Evolutionary conservation across 257 asterid species (phyloP).

Genomic region (Solanum pimpinellifolium): DNA sequence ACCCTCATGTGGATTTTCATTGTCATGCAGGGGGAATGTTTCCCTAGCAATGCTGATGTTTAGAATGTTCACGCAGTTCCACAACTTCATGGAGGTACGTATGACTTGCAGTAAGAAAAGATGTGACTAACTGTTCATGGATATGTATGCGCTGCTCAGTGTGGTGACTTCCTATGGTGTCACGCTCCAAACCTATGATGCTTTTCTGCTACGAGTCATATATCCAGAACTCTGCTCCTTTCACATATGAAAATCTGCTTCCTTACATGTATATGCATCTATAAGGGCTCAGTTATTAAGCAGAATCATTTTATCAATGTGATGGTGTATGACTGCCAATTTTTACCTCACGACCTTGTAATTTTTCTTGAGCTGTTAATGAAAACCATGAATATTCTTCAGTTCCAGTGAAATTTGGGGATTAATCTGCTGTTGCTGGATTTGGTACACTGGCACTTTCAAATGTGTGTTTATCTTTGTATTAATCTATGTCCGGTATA

Average conservation of each 20-base stretch:
- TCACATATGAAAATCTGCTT: background rate
- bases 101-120: background rate
- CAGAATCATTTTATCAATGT: background rate
- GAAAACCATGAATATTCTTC: background rate
- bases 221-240: background rate
- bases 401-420: background rate
- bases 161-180: background rate
- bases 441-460: background rate
- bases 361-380: background rate
- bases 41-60: constrained; percentile 63
- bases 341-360: background rate
- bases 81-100: constrained; percentile 95
- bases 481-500: background rate
- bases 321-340: background rate
- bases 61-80: constrained; percentile 96
- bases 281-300: background rate
- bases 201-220: background rate
- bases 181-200: background rate
- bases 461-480: background rate
- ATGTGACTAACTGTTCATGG: background rate
- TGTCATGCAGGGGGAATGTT: constrained; percentile 65
- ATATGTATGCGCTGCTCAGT: background rate
- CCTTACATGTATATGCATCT: background rate
- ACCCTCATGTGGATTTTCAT: background rate
- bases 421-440: background rate